Percentiles rank a stretch among this genome's conserved stretches.
Evolutionary conservation across 192 early-diverging fungal species (phyloP).

Genomic region (Cetraspora pellucida): DNA sequence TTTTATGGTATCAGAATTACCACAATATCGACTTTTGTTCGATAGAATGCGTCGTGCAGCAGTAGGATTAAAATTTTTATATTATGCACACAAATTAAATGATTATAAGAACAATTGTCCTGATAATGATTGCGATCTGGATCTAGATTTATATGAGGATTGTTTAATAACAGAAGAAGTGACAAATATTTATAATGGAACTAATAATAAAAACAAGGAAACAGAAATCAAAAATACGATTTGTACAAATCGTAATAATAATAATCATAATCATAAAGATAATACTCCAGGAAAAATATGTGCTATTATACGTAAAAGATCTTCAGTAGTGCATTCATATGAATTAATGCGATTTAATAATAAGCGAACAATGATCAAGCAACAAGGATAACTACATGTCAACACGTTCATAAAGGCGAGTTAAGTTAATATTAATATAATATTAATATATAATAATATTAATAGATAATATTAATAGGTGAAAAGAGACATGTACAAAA

Average conservation of each 20-base stretch:
- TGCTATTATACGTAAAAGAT: constrained; percentile 17
- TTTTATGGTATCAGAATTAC: constrained; percentile 3
- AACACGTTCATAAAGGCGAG: too few species aligned
- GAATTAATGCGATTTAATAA: constrained; percentile 27
- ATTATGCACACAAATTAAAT: constrained; percentile 34
- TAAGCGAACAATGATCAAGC: constrained; percentile 15
- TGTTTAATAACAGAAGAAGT: background rate
- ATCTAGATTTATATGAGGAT: constrained; percentile 25
- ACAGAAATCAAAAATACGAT: background rate
- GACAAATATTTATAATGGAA: background rate
- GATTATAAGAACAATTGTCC: constrained; percentile 29
- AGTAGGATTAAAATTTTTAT: constrained; percentile 33
- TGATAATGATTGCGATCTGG: constrained; percentile 21
- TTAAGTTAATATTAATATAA: too few species aligned
- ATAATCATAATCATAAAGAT: background rate
- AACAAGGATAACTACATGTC: background rate
- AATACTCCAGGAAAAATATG: background rate
- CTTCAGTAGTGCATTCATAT: constrained; percentile 30
- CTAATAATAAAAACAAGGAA: background rate
- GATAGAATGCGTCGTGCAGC: constrained; percentile 27
- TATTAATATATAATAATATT: too few species aligned
- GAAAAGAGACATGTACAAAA: too few species aligned
- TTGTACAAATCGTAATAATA: background rate
- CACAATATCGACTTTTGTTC: constrained; percentile 25
- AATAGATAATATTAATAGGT: too few species aligned